A percentile compares a stretch with the other conserved stretches of the same genome.
Conservation (phyloP, 2,329 filamentous ascomycete species). For the Trichoderma polysporum region DNA sequence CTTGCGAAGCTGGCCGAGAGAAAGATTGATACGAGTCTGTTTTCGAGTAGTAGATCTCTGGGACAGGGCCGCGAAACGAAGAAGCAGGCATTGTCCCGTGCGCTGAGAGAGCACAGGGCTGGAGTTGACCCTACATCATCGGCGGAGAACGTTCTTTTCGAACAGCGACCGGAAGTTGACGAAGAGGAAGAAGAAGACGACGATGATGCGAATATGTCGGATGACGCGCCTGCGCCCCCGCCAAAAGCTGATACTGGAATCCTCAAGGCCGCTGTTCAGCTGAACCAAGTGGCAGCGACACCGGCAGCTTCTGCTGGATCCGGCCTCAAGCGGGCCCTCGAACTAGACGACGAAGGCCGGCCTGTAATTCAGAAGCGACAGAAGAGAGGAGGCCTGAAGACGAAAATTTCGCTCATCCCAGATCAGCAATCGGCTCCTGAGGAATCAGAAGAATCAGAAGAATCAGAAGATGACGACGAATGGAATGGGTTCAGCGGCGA, state of each 20-base stretch:
- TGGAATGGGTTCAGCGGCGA: conserved; percentile 64
- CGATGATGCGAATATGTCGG: conserved; percentile 17
- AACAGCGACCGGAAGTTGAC: conserved; percentile 33
- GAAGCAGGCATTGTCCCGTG: conserved; percentile 63
- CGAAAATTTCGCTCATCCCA: conserved; percentile 48
- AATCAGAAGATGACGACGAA: conserved; percentile 35
- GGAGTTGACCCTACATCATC: conserved; percentile 58
- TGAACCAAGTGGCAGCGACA: conserved; percentile 13
- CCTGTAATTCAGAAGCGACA: conserved; percentile 83
- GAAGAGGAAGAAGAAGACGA: conserved; percentile 33
- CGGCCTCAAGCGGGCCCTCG: conserved; percentile 83
- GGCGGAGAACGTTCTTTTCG: conserved; percentile 56
- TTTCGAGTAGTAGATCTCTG: conserved; percentile 74
- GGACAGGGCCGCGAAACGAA: conserved; percentile 72
- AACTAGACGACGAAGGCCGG: conserved; percentile 73
- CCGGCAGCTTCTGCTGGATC: conserved; percentile 54
- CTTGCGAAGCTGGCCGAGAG: conserved; percentile 77
- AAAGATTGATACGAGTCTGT: conserved; percentile 78
- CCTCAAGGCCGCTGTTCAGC: neutral
- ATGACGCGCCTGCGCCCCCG: conserved; percentile 15
- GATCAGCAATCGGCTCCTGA: conserved; percentile 42
- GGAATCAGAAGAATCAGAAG: conserved; percentile 28
- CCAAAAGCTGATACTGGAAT: conserved; percentile 24
- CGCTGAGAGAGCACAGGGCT: conserved; percentile 62
- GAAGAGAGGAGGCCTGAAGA: conserved; percentile 62